phyloP scores from a whole-genome alignment of 495 filamentous ascomycete species.

The Penicillium odoratum region DNA sequence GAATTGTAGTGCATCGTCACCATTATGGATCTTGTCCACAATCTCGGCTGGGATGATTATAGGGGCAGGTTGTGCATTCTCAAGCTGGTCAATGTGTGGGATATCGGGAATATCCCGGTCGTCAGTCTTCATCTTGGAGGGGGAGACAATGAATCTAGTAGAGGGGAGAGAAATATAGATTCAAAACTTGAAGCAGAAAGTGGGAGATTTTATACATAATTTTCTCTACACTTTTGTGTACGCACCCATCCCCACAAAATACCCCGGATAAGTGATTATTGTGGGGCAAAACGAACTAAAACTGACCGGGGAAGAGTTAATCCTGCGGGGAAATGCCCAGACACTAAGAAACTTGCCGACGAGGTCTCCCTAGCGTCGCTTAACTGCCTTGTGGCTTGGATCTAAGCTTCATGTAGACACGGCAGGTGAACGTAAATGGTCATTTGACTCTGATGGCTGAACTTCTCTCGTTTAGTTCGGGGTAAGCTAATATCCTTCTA shows the following conservation, averaged over 20 bases:
- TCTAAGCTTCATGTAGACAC: neutral
- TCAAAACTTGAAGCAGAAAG: neutral
- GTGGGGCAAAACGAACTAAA: neutral
- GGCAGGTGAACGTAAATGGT: neutral
- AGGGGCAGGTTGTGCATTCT: conserved; percentile 1
- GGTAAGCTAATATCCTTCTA: conserved; percentile 3
- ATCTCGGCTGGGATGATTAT: neutral
- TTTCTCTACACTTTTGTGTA: neutral
- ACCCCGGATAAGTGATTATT: neutral
- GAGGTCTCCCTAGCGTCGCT: neutral
- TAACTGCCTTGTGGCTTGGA: neutral
- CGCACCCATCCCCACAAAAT: neutral
- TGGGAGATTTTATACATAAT: neutral
- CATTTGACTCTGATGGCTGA: neutral
- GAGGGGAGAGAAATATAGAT: too few relatives aligned
- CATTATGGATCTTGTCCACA: neutral
- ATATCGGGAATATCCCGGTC: neutral
- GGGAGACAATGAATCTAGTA: too few relatives aligned
- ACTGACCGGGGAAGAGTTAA: conserved; percentile 2
- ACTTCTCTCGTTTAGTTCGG: neutral
- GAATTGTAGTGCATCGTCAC: conserved; percentile 1
- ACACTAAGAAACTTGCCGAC: neutral
- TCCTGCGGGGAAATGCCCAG: neutral
- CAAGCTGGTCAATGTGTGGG: neutral
- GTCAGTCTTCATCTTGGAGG: neutral